These are phyloP conservation scores for Globisporangium carolinianum DNA, from an alignment of 352 stramenopile genomes.

Conservation along the genomic window DNA sequence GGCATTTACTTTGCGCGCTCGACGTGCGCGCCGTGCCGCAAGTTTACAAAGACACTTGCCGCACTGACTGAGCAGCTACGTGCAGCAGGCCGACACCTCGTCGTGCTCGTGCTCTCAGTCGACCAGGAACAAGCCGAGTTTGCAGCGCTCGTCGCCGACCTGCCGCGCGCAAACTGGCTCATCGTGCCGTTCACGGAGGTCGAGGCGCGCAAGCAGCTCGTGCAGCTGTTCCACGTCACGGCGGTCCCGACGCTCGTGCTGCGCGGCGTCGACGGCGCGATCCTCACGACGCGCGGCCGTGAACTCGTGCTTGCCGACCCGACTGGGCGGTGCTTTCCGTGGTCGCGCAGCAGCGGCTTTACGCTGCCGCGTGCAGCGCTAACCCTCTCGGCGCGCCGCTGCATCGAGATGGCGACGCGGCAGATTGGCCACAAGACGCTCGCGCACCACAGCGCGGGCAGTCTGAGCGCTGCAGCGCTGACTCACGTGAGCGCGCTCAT, in stretches of 20 bases:
- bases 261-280: constrained; percentile 34
- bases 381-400: constrained; percentile 49
- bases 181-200: constrained; percentile 73
- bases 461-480: constrained; percentile 32
- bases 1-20: constrained; percentile 70
- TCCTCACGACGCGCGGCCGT: constrained; percentile 67
- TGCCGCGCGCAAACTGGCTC: constrained; percentile 55
- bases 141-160: constrained; percentile 34
- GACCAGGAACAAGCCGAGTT: constrained; percentile 63
- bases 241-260: constrained; percentile 61
- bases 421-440: constrained; percentile 75
- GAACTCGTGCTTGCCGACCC: constrained; percentile 62
- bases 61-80: constrained; percentile 39
- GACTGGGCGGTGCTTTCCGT: constrained; percentile 56
- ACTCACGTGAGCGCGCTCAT: constrained; percentile 52
- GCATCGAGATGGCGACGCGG: constrained; percentile 59
- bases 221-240: constrained; percentile 54
- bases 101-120: constrained; percentile 71
- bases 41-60: constrained; percentile 46
- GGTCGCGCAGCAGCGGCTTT: constrained; percentile 37
- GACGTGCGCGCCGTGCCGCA: constrained; percentile 35
- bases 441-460: constrained; percentile 33
- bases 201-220: constrained; percentile 57
- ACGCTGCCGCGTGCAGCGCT: constrained; percentile 42
- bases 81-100: constrained; percentile 37